Evolutionary conservation across 2,329 filamentous ascomycete genomes (phyloP), one percentile per base, ranked within the genome.

Genomic region (Sclerotinia spermophila): DNA sequence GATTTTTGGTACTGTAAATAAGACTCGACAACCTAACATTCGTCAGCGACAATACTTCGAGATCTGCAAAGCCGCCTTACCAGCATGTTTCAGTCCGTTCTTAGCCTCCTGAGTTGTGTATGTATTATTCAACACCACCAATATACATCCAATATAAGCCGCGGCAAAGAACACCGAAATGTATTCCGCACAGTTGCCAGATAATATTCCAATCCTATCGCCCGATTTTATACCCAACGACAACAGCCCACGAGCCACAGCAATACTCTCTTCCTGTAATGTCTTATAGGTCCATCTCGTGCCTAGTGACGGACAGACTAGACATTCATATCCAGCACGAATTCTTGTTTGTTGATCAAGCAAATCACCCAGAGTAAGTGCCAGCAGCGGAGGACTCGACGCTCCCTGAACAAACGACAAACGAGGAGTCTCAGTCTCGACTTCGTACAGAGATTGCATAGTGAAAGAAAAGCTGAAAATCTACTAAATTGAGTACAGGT

Each of bases 81-180:
- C 88, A n/a, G 90, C 89, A 77, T 93, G 92, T 67, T 86, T 85
- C 42, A 94, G 80, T 91, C 59, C 68, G 17, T 69, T 65, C 17
- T 56, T 69, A 65, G 90, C 88, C 80, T 94, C 92, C 1, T 86
- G 87, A 4, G 89, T 85, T 1, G 92, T 94, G 78, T 94, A 94
- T 0, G 91, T 94, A 80, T 93, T 94, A 82, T 94, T 94, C 75
- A 94, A 82, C 56, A 94, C 92, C 35, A 94, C 91, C 67, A 94
- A 83, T 62, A 91, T 88, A 61, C 86, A 88, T 13, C 90, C 89
- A 24, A 91, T 84, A 33, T 73, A 72, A 27, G 70, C 75, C 27
- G 71, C 74, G 1, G 73, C 74, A 48, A 66, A 70, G 27, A 70
- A 70, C 11, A 70, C 45, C 13, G 68, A 66, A 74, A 75, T 82